These are phyloP conservation scores for Penicillium alfredii DNA, from an alignment of 495 filamentous ascomycete genomes.

Conservation along the genomic window DNA sequence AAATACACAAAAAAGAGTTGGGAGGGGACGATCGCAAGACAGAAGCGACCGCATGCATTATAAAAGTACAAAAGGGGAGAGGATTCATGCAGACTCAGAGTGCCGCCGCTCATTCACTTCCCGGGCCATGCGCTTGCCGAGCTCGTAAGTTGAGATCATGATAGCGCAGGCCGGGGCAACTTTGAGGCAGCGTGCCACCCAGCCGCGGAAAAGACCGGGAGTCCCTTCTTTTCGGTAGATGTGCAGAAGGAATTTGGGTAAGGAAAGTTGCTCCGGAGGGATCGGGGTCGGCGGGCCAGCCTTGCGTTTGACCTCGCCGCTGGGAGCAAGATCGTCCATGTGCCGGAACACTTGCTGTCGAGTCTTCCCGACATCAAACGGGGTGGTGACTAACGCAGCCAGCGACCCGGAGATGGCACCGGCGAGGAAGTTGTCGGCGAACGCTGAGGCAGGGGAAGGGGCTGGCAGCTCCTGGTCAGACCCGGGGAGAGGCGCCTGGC, in stretches of 20 bases:
- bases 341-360: slow-evolving; percentile 74
- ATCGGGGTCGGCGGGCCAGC: slow-evolving; percentile 22
- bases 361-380: slow-evolving; percentile 97
- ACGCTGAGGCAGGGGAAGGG: slow-evolving; percentile 35
- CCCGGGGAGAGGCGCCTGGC: slow-evolving; percentile 32
- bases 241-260: slow-evolving; percentile 75
- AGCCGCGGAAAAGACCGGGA: slow-evolving; percentile 79
- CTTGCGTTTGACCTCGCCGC: slow-evolving; percentile 6
- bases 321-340: slow-evolving; percentile 37
- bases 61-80: slow-evolving; percentile 19
- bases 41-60: slow-evolving; percentile 21
- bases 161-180: slow-evolving; percentile 98
- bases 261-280: slow-evolving; percentile 63
- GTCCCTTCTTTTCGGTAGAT: slow-evolving; percentile 83
- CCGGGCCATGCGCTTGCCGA: slow-evolving; percentile 83
- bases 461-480: slow-evolving; percentile 11
- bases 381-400: slow-evolving; percentile 85
- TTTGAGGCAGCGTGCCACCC: slow-evolving; percentile 85
- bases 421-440: slow-evolving; percentile 82
- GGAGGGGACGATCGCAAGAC: slow-evolving; percentile 9
- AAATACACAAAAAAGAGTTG: slow-evolving; percentile 11
- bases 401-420: slow-evolving; percentile 76
- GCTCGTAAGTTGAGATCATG: slow-evolving; percentile 97
- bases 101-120: slow-evolving; percentile 64
- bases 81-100: slow-evolving; percentile 15